Conservation (phyloP, 192 early-diverging fungal species). For the Backusella luteola region DNA sequence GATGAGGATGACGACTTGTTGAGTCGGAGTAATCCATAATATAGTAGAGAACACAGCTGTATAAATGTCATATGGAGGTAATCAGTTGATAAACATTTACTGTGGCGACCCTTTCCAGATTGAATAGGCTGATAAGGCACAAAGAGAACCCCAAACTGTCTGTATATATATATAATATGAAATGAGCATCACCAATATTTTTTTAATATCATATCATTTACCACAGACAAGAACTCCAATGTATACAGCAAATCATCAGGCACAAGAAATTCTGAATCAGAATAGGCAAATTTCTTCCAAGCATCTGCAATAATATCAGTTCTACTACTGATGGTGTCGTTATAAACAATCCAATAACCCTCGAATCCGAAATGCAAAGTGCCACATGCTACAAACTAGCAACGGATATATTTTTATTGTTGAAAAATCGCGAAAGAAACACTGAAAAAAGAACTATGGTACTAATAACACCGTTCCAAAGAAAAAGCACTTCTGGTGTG, state of each 20-base stretch:
- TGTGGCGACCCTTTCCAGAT: constrained; percentile 53
- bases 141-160: constrained; percentile 57
- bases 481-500: constrained; percentile 26
- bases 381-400: constrained; percentile 71
- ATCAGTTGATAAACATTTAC: constrained; percentile 58
- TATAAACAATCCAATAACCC: constrained; percentile 79
- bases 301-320: constrained; percentile 61
- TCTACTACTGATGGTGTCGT: constrained; percentile 59
- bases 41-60: constrained; percentile 84
- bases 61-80: constrained; percentile 70
- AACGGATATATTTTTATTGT: constrained; percentile 1
- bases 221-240: constrained; percentile 86
- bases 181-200: constrained; percentile 1
- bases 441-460: neutral
- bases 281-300: constrained; percentile 90
- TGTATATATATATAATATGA: constrained; percentile 18
- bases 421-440: neutral
- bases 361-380: constrained; percentile 84
- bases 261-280: constrained; percentile 86
- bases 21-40: constrained; percentile 69
- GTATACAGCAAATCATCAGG: constrained; percentile 79
- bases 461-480: neutral
- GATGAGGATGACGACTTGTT: constrained; percentile 63
- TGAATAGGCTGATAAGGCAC: constrained; percentile 50
- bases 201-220: constrained; percentile 49